Conservation (phyloP, 2,329 filamentous ascomycete species). For the Chaetomiaceae sp. region DNA sequence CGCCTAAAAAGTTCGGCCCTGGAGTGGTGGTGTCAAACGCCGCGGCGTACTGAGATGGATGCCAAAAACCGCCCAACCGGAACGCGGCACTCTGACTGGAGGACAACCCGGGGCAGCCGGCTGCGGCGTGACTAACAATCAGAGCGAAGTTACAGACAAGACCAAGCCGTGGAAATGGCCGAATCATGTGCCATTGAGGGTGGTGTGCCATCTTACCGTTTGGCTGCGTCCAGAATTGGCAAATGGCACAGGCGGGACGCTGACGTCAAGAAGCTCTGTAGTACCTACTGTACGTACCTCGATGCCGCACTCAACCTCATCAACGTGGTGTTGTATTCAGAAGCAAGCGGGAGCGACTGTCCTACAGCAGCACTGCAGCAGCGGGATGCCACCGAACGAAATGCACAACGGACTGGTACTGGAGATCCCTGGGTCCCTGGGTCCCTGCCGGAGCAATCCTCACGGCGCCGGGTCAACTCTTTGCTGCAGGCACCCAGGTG, state of each 20-base stretch:
- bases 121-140: conserved; percentile 21
- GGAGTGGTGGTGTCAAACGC: conserved; percentile 1
- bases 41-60: conserved; percentile 7
- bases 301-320: not conserved
- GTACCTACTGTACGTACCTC: too few relatives aligned
- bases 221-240: conserved; percentile 16
- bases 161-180: conserved; percentile 5
- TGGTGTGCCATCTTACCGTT: conserved; percentile 13
- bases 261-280: conserved; percentile 14
- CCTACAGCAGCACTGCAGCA: conserved; percentile 1
- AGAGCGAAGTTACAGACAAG: not conserved
- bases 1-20: conserved; percentile 1
- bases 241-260: conserved; percentile 11
- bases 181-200: conserved; percentile 10
- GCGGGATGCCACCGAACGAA: not conserved
- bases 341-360: not conserved
- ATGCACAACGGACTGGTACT: conserved; percentile 1
- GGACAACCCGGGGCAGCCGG: conserved; percentile 14
- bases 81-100: conserved; percentile 14
- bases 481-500: conserved; percentile 15
- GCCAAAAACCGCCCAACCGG: conserved; percentile 8
- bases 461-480: conserved; percentile 7
- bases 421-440: conserved; percentile 10
- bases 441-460: conserved; percentile 4
- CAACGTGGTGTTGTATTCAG: not conserved